Conservation (phyloP, 2,329 filamentous ascomycete species). For the Colletotrichum sojae region DNA sequence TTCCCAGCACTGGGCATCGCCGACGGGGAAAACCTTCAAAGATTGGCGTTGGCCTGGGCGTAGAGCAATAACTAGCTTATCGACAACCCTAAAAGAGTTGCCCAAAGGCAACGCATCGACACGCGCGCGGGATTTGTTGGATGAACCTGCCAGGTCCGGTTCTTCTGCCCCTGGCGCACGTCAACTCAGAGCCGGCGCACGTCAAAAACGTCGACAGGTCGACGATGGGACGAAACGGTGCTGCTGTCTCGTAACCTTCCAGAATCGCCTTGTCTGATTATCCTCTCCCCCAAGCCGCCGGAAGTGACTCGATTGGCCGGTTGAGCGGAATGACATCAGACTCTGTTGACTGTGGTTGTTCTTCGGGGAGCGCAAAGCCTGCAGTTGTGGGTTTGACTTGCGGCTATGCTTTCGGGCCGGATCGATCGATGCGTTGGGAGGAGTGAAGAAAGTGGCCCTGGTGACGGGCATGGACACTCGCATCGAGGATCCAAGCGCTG, state of each 20-base stretch:
- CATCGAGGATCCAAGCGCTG: conserved; percentile 4
- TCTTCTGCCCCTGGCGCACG: not conserved
- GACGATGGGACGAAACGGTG: not conserved
- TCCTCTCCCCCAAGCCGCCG: not conserved
- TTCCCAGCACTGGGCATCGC: not conserved
- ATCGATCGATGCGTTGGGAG: conserved; percentile 7
- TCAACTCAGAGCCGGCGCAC: conserved; percentile 2
- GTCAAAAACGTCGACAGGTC: conserved; percentile 9
- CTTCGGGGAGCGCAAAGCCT: not conserved
- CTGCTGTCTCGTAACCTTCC: not conserved
- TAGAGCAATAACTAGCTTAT: not conserved
- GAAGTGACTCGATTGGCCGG: not conserved
- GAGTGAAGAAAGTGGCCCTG: not conserved
- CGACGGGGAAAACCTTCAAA: not conserved
- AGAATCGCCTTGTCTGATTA: conserved; percentile 7
- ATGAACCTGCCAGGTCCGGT: not conserved
- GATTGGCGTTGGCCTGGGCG: not conserved
- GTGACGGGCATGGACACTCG: conserved; percentile 3
- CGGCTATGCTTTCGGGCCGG: conserved; percentile 13
- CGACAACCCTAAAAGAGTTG: not conserved
- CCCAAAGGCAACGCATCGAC: not conserved
- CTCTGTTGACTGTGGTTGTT: not conserved
- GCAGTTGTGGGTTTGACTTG: conserved; percentile 4
- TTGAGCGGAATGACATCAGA: not conserved
- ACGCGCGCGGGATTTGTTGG: not conserved